Percentiles rank a stretch among this genome's conserved stretches.
Conservation (phyloP, 2,329 filamentous ascomycete genomes). For the Phyllosticta citriasiana region DNA sequence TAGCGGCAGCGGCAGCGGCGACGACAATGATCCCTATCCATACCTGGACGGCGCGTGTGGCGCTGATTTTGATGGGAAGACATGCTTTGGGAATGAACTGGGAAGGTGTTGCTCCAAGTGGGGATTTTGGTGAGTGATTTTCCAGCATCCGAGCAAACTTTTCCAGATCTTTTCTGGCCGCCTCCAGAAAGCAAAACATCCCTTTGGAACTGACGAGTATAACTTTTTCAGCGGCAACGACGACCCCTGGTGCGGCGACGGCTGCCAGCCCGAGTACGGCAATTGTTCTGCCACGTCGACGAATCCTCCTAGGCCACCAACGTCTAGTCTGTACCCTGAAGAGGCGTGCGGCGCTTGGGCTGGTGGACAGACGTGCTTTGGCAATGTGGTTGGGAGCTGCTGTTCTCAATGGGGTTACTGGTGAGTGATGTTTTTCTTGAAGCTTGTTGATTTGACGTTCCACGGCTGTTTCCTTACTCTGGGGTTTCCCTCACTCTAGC, state of each 20-base stretch:
- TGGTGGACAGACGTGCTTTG: not conserved
- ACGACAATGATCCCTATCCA: not conserved
- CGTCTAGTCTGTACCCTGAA: not conserved
- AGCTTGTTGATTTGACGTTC: constrained; percentile 1
- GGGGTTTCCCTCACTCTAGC: too few relatives aligned
- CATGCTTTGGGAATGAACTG: not conserved
- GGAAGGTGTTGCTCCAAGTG: not conserved
- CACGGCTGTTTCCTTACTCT: too few relatives aligned
- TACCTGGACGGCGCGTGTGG: not conserved
- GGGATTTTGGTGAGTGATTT: not conserved
- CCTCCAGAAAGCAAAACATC: not conserved
- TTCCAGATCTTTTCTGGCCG: not conserved
- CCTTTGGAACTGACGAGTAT: not conserved
- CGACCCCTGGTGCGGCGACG: not conserved
- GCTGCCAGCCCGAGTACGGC: not conserved
- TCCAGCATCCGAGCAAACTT: not conserved
- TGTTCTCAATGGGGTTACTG: not conserved
- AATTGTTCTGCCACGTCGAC: not conserved
- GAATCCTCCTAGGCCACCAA: not conserved
- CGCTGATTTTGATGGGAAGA: not conserved
- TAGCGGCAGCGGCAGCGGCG: too few relatives aligned
- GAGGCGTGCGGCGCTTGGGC: not conserved
- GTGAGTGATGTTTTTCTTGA: not conserved
- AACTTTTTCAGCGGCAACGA: not conserved
- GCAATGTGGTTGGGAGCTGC: not conserved